phyloP scores from a whole-genome alignment of 306 rosid species.

The Abrus precatorius region DNA sequence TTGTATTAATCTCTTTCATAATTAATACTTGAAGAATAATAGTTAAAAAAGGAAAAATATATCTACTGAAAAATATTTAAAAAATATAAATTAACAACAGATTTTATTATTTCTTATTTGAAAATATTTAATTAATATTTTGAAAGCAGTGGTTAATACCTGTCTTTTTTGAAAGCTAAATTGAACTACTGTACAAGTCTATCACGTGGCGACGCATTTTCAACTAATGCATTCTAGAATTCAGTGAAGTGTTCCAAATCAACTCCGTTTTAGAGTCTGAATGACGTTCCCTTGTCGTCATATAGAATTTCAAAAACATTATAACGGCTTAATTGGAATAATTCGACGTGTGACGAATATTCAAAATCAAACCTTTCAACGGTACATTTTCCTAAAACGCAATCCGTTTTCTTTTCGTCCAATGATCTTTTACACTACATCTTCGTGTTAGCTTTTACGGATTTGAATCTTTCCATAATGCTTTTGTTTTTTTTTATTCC shows the following conservation, averaged over 20 bases:
- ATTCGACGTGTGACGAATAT: slow-evolving; percentile 35
- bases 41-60: too few species aligned
- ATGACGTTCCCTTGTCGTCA: neutral
- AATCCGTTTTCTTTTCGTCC: neutral
- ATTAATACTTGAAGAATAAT: too few species aligned
- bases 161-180: too few species aligned
- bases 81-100: too few species aligned
- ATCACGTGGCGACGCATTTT: too few species aligned
- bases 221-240: neutral
- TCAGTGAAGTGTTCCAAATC: slow-evolving; percentile 10
- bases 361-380: slow-evolving; percentile 48
- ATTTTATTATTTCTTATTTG: too few species aligned
- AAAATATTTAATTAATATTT: too few species aligned
- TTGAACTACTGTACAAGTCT: too few species aligned
- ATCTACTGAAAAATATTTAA: too few species aligned
- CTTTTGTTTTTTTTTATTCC: slow-evolving; percentile 21
- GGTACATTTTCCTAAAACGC: slow-evolving; percentile 47
- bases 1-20: too few species aligned
- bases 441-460: neutral
- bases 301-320: neutral
- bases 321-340: slow-evolving; percentile 41
- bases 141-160: too few species aligned
- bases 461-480: slow-evolving; percentile 5
- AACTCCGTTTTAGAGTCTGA: neutral
- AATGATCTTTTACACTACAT: neutral